Evolutionary conservation across 441 rosid genomes (phyloP).

Genomic region (Bruguiera hainesii): DNA sequence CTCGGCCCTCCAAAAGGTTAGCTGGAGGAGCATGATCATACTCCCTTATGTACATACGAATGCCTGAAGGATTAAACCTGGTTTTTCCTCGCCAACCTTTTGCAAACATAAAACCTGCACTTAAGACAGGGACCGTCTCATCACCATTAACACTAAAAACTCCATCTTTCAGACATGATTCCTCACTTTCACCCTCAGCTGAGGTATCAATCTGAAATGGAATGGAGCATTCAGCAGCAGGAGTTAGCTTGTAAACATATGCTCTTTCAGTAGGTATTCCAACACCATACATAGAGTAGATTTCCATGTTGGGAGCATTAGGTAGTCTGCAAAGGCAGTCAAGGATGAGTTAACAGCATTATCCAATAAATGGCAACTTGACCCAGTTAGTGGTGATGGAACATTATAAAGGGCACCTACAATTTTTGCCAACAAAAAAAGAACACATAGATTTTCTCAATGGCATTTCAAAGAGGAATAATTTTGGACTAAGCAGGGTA

Average conservation of each 20-base stretch:
- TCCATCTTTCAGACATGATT: conserved; percentile 44
- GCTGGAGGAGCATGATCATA: conserved; percentile 44
- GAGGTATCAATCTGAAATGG: conserved; percentile 54
- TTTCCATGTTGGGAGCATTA: conserved; percentile 66
- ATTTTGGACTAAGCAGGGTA: not conserved
- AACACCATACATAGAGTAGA: conserved; percentile 54
- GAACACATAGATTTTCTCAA: not conserved
- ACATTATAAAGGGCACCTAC: not conserved
- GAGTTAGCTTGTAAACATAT: conserved; percentile 47
- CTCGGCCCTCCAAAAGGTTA: conserved; percentile 54
- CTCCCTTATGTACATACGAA: conserved; percentile 42
- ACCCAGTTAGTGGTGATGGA: not conserved
- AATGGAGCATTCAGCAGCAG: conserved; percentile 37
- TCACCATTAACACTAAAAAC: conserved; percentile 54
- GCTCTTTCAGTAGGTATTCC: conserved; percentile 72
- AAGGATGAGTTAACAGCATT: not conserved
- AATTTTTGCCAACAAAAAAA: not conserved
- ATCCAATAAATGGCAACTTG: no score
- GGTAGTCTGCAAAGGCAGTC: conserved; percentile 47
- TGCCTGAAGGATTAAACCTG: conserved; percentile 60
- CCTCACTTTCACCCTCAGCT: conserved; percentile 33
- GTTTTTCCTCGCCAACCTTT: conserved; percentile 72
- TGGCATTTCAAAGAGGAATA: not conserved
- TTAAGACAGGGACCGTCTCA: conserved; percentile 49
- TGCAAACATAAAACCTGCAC: conserved; percentile 74